Percentiles rank a stretch among this genome's conserved stretches.
phyloP scores from a whole-genome alignment of 2,329 filamentous ascomycete genomes.

The Verticillium longisporum region DNA sequence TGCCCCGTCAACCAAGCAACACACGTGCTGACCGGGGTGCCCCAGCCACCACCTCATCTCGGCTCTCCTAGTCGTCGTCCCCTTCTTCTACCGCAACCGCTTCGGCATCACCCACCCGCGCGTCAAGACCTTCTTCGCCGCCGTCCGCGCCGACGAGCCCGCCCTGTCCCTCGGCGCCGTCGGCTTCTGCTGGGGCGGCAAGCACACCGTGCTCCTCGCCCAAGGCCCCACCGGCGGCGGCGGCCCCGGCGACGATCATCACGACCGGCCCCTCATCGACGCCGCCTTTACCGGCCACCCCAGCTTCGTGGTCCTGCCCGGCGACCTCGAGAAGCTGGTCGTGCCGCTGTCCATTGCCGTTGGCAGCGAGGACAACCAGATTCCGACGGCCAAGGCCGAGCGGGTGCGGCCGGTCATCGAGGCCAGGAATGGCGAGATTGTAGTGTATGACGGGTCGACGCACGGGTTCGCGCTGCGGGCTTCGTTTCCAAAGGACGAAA shows the following conservation, averaged over 20 bases:
- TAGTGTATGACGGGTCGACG: slow-evolving; percentile 19
- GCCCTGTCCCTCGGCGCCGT: slow-evolving; percentile 38
- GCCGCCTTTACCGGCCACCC: slow-evolving; percentile 48
- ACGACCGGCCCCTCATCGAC: slow-evolving; percentile 35
- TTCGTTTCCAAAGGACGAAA: neutral
- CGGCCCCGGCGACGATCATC: slow-evolving; percentile 11
- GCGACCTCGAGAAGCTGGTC: slow-evolving; percentile 36
- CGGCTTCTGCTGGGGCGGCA: slow-evolving; percentile 60
- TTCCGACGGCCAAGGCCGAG: slow-evolving; percentile 24
- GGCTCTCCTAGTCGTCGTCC: slow-evolving; percentile 13
- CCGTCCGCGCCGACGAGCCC: slow-evolving; percentile 22
- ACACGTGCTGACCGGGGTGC: neutral
- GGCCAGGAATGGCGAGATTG: slow-evolving; percentile 19
- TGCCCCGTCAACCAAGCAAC: neutral
- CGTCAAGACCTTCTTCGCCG: slow-evolving; percentile 28
- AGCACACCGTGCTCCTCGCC: slow-evolving; percentile 42
- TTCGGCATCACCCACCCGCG: slow-evolving; percentile 22
- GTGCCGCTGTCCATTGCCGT: slow-evolving; percentile 39
- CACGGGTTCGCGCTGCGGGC: slow-evolving; percentile 17
- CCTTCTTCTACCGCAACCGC: slow-evolving; percentile 23
- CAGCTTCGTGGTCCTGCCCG: slow-evolving; percentile 36
- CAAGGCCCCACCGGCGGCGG: slow-evolving; percentile 19
- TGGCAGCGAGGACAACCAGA: slow-evolving; percentile 34
- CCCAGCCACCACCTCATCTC: slow-evolving; percentile 1
- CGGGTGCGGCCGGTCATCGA: slow-evolving; percentile 26